Base-by-base conservation (phyloP, 768 basidiomycete genomes). In the Xerocomus spinulosus region DNA sequence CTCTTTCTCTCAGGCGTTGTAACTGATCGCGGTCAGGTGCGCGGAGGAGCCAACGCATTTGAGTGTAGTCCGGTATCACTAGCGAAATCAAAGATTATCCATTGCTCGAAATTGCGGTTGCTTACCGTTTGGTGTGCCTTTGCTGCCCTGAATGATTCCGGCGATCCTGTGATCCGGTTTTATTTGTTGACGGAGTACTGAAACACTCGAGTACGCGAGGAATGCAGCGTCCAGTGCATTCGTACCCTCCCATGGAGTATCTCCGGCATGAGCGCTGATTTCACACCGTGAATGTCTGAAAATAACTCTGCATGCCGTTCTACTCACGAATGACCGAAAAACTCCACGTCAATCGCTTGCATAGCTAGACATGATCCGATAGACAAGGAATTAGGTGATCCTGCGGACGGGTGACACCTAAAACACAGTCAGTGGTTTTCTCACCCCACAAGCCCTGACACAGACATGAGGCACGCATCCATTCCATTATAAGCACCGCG, bases 191-290 rank as follows among this genome's bases (percentile, higher is more conserved):
- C 92, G 79, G 39, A 95, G 74, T 20, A 82, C 81, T 3, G 90
- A 84, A 34, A 95, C 75, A 39, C 79, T 75, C 8, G 83, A 81
- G 63, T 94, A 93, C 0, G 90, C 86, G 9, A 90, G 68, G 62
- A 92, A 86, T 1, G 91, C 91, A 0, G 92, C 92, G 59, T 94
- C 92, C 36, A 91, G 76, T 12, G 91, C 89, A 59, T 93, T 93
- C 34, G 77, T 78, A 20, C 85, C 91, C 65, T 93, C 87, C 82
- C 91, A 92, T 4, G 90, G 90, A 10, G 85, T 79, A 28, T 75
- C 77, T n/a, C 82, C 83, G 14, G 88, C 88, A 56, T 90, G 88
- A 5, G 87, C 86, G 37, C 85, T 89, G 54, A 24, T 49, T 29
- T 42, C 14, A 53, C 47, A 42, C 32, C 26, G 50, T 50, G 25